Evolutionary conservation across 139 green algal species (phyloP).

Genomic region (Chlorokybus atmophyticus): DNA sequence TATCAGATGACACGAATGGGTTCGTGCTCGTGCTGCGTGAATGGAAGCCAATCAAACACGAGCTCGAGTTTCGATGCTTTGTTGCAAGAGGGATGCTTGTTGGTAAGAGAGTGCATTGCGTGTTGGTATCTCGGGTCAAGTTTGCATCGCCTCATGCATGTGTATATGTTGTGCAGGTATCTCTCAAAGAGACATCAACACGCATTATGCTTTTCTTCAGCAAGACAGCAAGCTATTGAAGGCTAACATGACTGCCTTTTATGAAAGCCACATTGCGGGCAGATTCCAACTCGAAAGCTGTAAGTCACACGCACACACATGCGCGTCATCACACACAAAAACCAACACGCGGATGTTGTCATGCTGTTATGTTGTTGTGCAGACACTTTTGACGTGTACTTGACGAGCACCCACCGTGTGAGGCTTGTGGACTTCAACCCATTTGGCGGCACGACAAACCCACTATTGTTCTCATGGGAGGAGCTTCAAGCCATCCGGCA

Average conservation of each 20-base stretch:
- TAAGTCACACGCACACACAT: neutral
- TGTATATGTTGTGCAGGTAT: neutral
- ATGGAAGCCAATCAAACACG: constrained; percentile 56
- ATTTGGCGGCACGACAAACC: constrained; percentile 49
- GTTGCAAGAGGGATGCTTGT: constrained; percentile 35
- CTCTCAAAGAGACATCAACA: too few species aligned
- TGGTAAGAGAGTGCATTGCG: constrained; percentile 14
- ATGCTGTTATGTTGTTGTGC: neutral
- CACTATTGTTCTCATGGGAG: constrained; percentile 76
- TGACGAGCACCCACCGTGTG: constrained; percentile 40
- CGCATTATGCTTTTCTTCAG: neutral
- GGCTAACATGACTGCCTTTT: neutral
- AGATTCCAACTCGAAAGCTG: neutral
- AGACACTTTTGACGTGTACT: constrained; percentile 65
- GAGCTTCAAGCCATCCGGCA: constrained; percentile 9
- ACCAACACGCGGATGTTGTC: too few species aligned
- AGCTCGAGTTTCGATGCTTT: constrained; percentile 85
- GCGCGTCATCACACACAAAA: too few species aligned
- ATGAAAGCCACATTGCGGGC: neutral
- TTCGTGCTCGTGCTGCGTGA: constrained; percentile 62
- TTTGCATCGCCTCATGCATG: neutral
- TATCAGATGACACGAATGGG: too few species aligned
- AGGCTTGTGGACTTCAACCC: constrained; percentile 86
- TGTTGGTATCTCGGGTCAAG: neutral
- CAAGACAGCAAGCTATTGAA: neutral